These are phyloP conservation scores for Neonectria magnoliae DNA, from an alignment of 2,329 filamentous ascomycete species.

Conservation along the genomic window DNA sequence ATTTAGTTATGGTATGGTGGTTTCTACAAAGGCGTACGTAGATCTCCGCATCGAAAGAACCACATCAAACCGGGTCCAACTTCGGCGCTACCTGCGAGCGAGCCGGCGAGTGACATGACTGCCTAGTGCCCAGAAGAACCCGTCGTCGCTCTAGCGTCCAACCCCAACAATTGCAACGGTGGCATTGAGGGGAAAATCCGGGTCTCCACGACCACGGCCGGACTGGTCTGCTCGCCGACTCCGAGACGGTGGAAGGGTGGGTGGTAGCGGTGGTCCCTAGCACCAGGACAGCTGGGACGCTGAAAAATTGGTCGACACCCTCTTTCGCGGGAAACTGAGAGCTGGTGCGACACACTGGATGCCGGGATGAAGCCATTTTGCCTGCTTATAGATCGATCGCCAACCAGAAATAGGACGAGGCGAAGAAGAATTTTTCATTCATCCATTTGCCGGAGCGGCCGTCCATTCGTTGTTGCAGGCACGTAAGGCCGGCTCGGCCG, in stretches of 20 bases:
- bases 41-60: background rate
- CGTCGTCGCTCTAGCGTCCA: background rate
- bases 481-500: background rate
- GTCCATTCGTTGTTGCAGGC: background rate
- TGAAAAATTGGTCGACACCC: background rate
- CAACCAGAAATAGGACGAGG: background rate
- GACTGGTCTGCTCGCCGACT: slow-evolving; percentile 19
- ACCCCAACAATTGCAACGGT: slow-evolving; percentile 2
- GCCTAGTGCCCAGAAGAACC: background rate
- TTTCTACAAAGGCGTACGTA: background rate
- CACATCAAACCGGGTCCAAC: slow-evolving; percentile 7
- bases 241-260: slow-evolving; percentile 7
- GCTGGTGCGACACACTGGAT: background rate
- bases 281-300: background rate
- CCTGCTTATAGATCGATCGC: background rate
- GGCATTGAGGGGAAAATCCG: slow-evolving; percentile 17
- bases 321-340: background rate
- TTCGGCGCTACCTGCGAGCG: slow-evolving; percentile 12
- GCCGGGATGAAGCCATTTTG: background rate
- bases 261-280: background rate
- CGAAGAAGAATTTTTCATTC: background rate
- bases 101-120: background rate
- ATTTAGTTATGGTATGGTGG: too few species aligned
- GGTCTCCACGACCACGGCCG: background rate
- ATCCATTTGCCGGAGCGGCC: background rate